A percentile compares a stretch with the other conserved stretches of the same genome.
phyloP scores from a whole-genome alignment of 192 early-diverging fungal genomes.

The Coemansia sp. region DNA sequence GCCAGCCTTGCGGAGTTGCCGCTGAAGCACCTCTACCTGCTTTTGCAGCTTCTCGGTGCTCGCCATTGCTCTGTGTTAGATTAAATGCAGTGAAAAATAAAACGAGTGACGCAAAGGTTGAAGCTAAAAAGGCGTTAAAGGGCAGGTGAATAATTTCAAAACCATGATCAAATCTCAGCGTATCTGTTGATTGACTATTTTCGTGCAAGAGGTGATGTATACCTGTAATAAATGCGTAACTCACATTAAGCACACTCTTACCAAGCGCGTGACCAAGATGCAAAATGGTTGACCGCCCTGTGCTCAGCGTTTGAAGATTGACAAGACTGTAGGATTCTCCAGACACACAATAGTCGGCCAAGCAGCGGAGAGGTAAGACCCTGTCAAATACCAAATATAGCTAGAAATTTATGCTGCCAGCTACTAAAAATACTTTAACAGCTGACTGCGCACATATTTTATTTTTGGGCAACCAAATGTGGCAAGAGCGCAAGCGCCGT shows the following conservation, averaged over 20 bases:
- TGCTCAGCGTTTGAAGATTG: background rate
- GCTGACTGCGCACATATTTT: background rate
- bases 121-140: no score
- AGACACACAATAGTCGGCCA: background rate
- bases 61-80: constrained; percentile 19
- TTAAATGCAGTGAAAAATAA: background rate
- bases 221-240: no score
- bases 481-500: background rate
- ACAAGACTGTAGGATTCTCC: background rate
- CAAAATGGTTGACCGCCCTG: background rate
- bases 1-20: constrained; percentile 54
- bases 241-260: background rate
- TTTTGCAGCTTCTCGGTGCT: constrained; percentile 45
- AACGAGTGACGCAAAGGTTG: no score
- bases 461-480: background rate
- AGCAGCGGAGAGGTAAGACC: background rate
- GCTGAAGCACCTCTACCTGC: constrained; percentile 47
- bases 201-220: no score
- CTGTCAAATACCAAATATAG: background rate
- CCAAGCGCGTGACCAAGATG: background rate
- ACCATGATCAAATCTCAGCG: no score
- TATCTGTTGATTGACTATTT: no score
- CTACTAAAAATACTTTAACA: constrained; percentile 9
- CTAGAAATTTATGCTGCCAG: background rate
- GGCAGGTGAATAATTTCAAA: no score